Conservation (phyloP, 768 basidiomycete species). For the Tubosaeta sp. region DNA sequence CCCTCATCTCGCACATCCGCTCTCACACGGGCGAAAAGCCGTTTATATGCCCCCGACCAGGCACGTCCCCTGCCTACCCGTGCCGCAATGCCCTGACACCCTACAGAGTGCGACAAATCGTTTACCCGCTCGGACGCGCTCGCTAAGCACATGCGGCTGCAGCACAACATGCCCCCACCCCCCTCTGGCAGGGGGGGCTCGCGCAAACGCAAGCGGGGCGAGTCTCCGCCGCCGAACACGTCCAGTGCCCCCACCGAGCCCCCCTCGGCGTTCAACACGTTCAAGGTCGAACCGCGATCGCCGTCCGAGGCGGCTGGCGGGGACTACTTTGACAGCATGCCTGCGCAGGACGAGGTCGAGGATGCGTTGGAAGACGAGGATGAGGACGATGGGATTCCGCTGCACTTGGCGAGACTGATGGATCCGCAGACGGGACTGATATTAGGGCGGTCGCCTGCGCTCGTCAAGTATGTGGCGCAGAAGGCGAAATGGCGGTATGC, state of each 20-base stretch:
- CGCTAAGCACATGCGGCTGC: slow-evolving; percentile 87
- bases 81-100: too few relatives aligned
- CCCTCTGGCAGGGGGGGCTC: slow-evolving; percentile 67
- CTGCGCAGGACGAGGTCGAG: slow-evolving; percentile 16
- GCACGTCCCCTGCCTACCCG: too few relatives aligned
- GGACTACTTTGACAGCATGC: slow-evolving; percentile 31
- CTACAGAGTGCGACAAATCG: slow-evolving; percentile 84
- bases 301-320: slow-evolving; percentile 34
- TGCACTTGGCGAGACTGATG: slow-evolving; percentile 46
- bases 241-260: slow-evolving; percentile 19
- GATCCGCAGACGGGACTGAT: slow-evolving; percentile 61
- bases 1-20: slow-evolving; percentile 85
- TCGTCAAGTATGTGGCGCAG: slow-evolving; percentile 64
- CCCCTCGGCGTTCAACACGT: slow-evolving; percentile 47
- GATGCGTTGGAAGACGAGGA: slow-evolving; percentile 28
- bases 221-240: slow-evolving; percentile 23
- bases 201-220: slow-evolving; percentile 65
- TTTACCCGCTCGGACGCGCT: slow-evolving; percentile 95
- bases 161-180: slow-evolving; percentile 76
- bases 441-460: slow-evolving; percentile 60
- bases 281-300: slow-evolving; percentile 57
- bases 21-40: slow-evolving; percentile 96
- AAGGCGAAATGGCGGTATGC: slow-evolving; percentile 75
- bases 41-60: slow-evolving; percentile 76
- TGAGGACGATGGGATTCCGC: slow-evolving; percentile 48